Base-by-base conservation (phyloP, 331 rosid species). In the Erythrophleum ivorense region DNA sequence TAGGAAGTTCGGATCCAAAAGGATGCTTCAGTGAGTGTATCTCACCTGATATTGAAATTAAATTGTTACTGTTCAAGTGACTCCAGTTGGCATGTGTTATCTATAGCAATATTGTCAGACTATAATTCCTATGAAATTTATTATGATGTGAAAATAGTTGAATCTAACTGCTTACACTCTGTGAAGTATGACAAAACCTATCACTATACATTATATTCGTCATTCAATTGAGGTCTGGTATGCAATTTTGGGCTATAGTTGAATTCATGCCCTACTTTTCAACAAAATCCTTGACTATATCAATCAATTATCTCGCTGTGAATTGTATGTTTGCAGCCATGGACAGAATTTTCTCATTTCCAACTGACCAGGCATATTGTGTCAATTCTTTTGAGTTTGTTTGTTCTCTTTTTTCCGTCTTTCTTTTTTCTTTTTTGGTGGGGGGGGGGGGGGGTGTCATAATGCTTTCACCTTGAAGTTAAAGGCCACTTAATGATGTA, bases 1-100 rank as follows among this genome's bases (percentile, higher is more conserved):
- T 96, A 18, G 99, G 99, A 70, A 96, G 99, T 87, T 92, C 99
- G 77, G 99, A 96, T 75, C 99, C 99, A 57, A 96, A 96, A 75
- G 99, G 99, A 80, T 96, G 99, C 85, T 90, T 96, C 94, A 92
- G 98, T 94, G 87, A 91, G 98, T 91, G 29, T n/a, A 72, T 82
- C 74, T 77, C 63, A 69, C 65, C 69, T 70, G 64, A 80, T 57
- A 55, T 48, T 31, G 80, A 69, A 80, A 71, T 48, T 52, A 41
- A 57, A 85, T 63, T 74, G 49, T 79, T 82, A 63, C 59, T 60
- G 84, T 80, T 77, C 73, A 31, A 77, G 58, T 85, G 77, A 81
- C 71, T 81, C 1, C 0, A 24, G 29, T 24, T 24, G 29, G 29
- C 29, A 24, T 24, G 29, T 24, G 29, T 24, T 24, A 24, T 80